Evolutionary conservation across 495 filamentous ascomycete species (phyloP).

Genomic region (Lichina pygmaea): DNA sequence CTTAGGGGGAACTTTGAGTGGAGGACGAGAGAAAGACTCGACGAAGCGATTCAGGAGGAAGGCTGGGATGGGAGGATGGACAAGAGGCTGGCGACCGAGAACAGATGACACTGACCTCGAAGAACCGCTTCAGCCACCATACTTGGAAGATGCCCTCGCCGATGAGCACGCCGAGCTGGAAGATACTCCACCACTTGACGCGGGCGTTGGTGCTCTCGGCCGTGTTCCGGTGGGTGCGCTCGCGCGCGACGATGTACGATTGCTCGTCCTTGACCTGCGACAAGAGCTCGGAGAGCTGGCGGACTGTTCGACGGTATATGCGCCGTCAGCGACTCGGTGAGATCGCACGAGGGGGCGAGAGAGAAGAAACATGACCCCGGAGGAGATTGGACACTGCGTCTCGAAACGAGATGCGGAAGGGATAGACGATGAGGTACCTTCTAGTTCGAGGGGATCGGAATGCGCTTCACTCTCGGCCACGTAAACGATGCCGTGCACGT

Average conservation of each 20-base stretch:
- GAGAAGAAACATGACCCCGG: background rate
- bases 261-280: conserved; percentile 92
- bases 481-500: conserved; percentile 96
- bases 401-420: background rate
- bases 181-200: conserved; percentile 99
- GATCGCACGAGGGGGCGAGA: too few species aligned
- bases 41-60: too few species aligned
- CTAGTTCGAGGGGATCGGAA: conserved; percentile 69
- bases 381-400: background rate
- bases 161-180: conserved; percentile 71
- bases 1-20: too few species aligned
- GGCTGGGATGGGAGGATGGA: too few species aligned
- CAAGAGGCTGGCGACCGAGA: background rate
- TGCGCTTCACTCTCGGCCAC: conserved; percentile 66
- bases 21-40: too few species aligned
- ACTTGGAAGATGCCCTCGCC: conserved; percentile 94
- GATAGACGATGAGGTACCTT: conserved; percentile 27
- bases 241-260: conserved; percentile 82
- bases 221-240: conserved; percentile 89
- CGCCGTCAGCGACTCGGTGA: too few species aligned
- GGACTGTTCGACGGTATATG: conserved; percentile 25
- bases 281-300: conserved; percentile 58
- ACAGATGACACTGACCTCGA: conserved; percentile 38
- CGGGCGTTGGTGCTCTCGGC: conserved; percentile 92
- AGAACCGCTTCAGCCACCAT: conserved; percentile 97